Conservation (phyloP, 2,329 filamentous ascomycete genomes). For the Trichophyton benhamiae region DNA sequence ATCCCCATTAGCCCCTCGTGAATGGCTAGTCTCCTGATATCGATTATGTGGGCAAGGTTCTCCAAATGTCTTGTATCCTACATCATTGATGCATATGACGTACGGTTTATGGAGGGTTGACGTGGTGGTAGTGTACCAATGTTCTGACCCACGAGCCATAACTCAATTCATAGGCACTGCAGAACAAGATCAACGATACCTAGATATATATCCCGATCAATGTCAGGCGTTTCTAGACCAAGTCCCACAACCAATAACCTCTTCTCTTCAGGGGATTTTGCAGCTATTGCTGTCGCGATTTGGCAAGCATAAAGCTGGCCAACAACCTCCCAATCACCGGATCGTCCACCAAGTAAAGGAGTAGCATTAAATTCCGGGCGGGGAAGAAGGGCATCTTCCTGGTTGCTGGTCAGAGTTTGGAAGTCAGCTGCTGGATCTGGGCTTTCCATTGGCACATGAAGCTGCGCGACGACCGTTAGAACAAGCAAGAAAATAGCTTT, state of each 20-base stretch:
- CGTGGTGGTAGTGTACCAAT: not conserved
- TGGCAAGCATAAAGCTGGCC: conserved; percentile 85
- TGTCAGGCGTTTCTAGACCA: conserved; percentile 39
- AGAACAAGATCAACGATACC: conserved; percentile 32
- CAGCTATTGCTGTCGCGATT: conserved; percentile 66
- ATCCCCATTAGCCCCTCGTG: no score
- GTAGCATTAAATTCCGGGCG: conserved; percentile 72
- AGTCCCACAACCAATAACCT: conserved; percentile 48
- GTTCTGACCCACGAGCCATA: not conserved
- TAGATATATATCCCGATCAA: conserved; percentile 32
- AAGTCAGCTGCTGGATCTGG: conserved; percentile 25
- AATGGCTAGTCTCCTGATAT: no score
- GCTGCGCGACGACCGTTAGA: conserved; percentile 12
- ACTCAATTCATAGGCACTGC: conserved; percentile 26
- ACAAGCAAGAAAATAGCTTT: not conserved
- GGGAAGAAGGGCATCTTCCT: conserved; percentile 53
- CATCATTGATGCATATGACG: no score
- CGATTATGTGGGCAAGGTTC: no score
- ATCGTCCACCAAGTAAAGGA: conserved; percentile 73
- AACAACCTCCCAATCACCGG: conserved; percentile 63
- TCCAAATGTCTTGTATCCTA: no score
- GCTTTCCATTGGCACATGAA: conserved; percentile 25
- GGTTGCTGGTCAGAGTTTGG: conserved; percentile 28
- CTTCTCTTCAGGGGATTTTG: conserved; percentile 53
- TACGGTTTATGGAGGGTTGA: no score